Evolutionary conservation across 1,284 basidiomycete species (phyloP), one percentile per base, ranked within the genome.

Genomic region (Cystobasidium pallidum): DNA sequence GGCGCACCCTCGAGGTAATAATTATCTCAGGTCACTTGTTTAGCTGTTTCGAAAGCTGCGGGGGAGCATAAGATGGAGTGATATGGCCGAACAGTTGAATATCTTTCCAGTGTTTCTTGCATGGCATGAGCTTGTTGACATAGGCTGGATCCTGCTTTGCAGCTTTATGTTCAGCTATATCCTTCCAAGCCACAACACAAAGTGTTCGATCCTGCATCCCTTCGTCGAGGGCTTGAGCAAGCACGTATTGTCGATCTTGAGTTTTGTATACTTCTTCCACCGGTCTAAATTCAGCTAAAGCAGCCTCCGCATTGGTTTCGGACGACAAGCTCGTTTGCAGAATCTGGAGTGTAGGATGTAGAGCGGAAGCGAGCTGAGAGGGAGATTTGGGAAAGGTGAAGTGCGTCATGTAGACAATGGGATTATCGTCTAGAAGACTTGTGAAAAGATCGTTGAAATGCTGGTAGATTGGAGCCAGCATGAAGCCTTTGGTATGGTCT

Each of bases 81-180:
- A 71, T 64, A 55, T 71, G 68, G 17, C 68, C 68, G 28, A 71
- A 71, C 10, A 71, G 21, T 28, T 63, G 57, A 21, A 71, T 61
- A 57, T 71, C 49, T 26, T 51, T 36, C 59, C 49, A 63, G 7
- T 41, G 24, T 26, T 52, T 30, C 68, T 71, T 71, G 54, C 30
- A 32, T 1, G 36, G 30, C 8, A 54, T 55, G 32, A 47, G 62
- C 10, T 58, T 49, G 8, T 51, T 26, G 3, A 32, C 26, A 30
- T 58, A 51, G 39, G 39, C 3, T 3, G 57, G 57, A 52, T 57
- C 32, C n/a, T 70, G 45, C 21, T 70, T 70, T 11, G 45, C 28
- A 2, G 39, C 8, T 49, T 62, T 61, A 36, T 52, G 47, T 24
- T 71, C 68, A 11, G 39, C 32, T 3, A 64, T 57, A 61, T 59